Conservation (phyloP, 2,329 filamentous ascomycete genomes). For the Polychaeton citri region DNA sequence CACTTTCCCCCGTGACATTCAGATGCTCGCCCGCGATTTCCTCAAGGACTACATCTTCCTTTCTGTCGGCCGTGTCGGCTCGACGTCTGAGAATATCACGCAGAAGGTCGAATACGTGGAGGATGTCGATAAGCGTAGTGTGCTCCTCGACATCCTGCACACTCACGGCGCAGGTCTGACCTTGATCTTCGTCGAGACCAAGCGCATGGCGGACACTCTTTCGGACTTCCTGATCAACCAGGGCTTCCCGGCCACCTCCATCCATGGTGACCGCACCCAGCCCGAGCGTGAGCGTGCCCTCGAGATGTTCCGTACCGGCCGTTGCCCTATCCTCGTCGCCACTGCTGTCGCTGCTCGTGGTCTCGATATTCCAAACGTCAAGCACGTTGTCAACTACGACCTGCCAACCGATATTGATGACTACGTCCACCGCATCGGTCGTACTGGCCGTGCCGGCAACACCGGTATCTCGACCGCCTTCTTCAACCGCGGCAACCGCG, state of each 20-base stretch:
- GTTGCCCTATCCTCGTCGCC: slow-evolving; percentile 91
- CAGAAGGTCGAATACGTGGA: slow-evolving; percentile 98
- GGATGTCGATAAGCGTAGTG: slow-evolving; percentile 93
- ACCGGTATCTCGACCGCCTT: slow-evolving; percentile 97
- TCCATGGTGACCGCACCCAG: slow-evolving; percentile 96
- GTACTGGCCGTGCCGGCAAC: slow-evolving; percentile 98
- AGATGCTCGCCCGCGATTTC: slow-evolving; percentile 98
- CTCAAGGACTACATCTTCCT: slow-evolving; percentile 98
- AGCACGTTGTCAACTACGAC: slow-evolving; percentile 97
- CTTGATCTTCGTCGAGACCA: slow-evolving; percentile 97
- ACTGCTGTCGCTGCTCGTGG: slow-evolving; percentile 82
- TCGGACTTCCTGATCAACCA: slow-evolving; percentile 99
- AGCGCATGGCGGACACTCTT: slow-evolving; percentile 96
- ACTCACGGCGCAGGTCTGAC: slow-evolving; percentile 82
- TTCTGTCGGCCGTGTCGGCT: slow-evolving; percentile 95
- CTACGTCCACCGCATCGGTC: slow-evolving; percentile 98
- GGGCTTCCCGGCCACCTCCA: slow-evolving; percentile 94
- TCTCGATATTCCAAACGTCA: slow-evolving; percentile 91
- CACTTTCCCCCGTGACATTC: slow-evolving; percentile 97
- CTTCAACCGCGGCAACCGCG: slow-evolving; percentile 99
- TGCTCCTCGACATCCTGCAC: slow-evolving; percentile 93
- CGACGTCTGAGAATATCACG: slow-evolving; percentile 99
- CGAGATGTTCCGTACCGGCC: slow-evolving; percentile 92
- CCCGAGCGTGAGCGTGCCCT: slow-evolving; percentile 96
- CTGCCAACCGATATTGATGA: slow-evolving; percentile 98